Evolutionary conservation across 2,329 filamentous ascomycete genomes (phyloP), one percentile per base, ranked within the genome.

Genomic region (Domatiomyces globalis): DNA sequence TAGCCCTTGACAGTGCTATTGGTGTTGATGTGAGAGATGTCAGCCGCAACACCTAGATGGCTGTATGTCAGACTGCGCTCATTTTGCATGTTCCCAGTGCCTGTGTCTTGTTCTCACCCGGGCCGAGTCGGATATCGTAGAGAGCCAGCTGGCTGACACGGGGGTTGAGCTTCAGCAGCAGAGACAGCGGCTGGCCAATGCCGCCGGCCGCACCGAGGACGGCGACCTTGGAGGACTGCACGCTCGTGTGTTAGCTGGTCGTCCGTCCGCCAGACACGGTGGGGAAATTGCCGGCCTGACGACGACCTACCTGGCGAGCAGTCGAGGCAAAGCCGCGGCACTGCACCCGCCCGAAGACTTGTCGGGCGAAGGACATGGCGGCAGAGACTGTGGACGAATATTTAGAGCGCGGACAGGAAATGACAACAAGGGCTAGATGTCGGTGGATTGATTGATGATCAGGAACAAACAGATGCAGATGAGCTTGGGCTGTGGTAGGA

Each of bases 21-120:
- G 74, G 90, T 95, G 84, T 96, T 96, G 81, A 98, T 88, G 79
- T 98, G 92, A 67, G 85, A 86, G 73, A 98, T 82, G 73, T 98
- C 92, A 70, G 92, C 92, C 64, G 90, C 92, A 72, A 98, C 92
- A 84, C 90, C 90, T 92, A 63, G 42, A 49, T 53, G 45, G 62
- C 42, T 49, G 47, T 25, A 29, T 42, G 48, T 49, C 18, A 39
- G 42, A n/a, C 42, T 36, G 49, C 22, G 22, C 36, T 54, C 46
- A 46, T 47, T 48, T 53, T 18, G 27, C 43, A 39, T 12, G 4
- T 15, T 39, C 12, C 33, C 9, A 48, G 4, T 19, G n/a, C 4
- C 42, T 15, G 47, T 45, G 46, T 43, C 49, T 29, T 45, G 19
- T 44, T 76, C 82, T 60, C 81, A 94, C 88, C 89, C 69, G 90